Percentiles rank a stretch among this genome's conserved stretches.
Conservation (phyloP, 139 green algal genomes). For the Chlamydomonas eustigma region DNA sequence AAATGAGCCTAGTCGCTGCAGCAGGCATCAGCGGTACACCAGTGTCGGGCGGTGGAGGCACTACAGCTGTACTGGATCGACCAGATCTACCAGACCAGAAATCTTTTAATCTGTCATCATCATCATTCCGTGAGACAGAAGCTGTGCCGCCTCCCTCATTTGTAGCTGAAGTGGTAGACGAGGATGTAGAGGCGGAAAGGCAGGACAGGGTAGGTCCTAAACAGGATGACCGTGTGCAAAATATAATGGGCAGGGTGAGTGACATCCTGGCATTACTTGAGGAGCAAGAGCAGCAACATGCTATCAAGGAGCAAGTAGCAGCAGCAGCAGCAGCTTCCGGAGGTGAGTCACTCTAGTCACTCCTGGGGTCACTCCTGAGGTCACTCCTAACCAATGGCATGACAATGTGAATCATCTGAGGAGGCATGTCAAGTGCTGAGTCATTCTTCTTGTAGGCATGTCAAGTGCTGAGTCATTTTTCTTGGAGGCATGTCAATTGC, state of each 20-base stretch:
- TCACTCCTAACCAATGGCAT: neutral
- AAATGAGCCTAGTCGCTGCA: no score
- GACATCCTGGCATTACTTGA: slow-evolving; percentile 1
- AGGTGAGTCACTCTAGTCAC: neutral
- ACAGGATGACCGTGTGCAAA: neutral
- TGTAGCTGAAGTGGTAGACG: neutral
- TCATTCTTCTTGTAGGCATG: no score
- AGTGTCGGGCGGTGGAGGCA: no score
- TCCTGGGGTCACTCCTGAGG: neutral
- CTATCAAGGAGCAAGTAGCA: neutral
- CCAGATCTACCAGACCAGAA: no score
- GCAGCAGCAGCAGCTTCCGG: neutral
- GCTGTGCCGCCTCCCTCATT: no score
- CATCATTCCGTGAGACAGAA: no score
- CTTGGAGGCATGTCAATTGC: no score
- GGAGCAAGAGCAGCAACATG: neutral
- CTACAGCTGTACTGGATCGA: no score
- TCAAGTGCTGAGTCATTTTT: no score
- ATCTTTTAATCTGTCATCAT: no score
- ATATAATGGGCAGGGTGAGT: neutral
- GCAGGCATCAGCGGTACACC: no score
- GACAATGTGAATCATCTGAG: neutral
- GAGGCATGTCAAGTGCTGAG: no score
- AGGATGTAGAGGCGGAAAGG: neutral
- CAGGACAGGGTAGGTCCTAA: neutral